These are phyloP conservation scores for Beta vulgaris DNA, from an alignment of 148 eudicot species.

Conservation along the genomic window DNA sequence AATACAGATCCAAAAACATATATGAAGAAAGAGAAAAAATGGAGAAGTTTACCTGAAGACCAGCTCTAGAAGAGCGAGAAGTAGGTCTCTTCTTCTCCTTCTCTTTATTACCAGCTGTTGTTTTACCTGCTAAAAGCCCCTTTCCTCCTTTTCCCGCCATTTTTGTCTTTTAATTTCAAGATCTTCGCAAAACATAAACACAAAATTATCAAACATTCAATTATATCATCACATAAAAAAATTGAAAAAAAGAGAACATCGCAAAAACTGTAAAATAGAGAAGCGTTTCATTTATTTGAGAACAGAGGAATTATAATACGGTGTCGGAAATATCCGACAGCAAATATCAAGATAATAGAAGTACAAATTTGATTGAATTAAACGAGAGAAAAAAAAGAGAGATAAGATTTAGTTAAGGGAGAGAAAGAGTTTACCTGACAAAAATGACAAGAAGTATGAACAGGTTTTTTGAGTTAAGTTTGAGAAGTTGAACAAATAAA, in stretches of 20 bases:
- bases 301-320: no score
- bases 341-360: no score
- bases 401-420: not conserved
- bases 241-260: not conserved
- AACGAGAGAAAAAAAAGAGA: not conserved
- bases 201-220: not conserved
- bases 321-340: no score
- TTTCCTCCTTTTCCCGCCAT: slow-evolving; percentile 93
- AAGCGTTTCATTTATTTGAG: no score
- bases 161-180: slow-evolving; percentile 7
- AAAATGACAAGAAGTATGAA: not conserved
- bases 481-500: not conserved
- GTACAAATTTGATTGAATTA: no score
- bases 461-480: no score
- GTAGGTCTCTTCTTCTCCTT: slow-evolving; percentile 73
- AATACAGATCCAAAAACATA: not conserved
- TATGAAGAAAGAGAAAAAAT: not conserved
- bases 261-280: no score
- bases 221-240: not conserved
- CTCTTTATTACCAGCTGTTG: slow-evolving; percentile 62
- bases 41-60: slow-evolving; percentile 66
- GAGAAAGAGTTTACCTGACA: not conserved
- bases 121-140: slow-evolving; percentile 70
- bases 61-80: slow-evolving; percentile 83
- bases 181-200: not conserved